phyloP scores from a whole-genome alignment of 306 rosid species.

The Gastrolobium villosum region DNA sequence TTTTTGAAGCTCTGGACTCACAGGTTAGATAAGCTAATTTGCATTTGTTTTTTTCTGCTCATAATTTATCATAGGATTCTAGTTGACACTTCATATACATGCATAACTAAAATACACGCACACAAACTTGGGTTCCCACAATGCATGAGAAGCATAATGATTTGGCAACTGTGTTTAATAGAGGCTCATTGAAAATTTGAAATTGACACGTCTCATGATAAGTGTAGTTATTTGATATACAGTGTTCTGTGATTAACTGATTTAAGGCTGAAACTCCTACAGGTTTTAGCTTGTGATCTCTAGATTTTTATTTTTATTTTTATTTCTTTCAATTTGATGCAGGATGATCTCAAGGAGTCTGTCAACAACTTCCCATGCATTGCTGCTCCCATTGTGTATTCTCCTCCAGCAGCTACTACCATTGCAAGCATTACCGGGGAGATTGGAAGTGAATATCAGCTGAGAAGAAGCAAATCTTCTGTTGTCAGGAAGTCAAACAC shows the following conservation, averaged over 20 bases:
- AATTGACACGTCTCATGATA: constrained; percentile 9
- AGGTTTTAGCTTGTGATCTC: constrained; percentile 7
- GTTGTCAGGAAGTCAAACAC: constrained; percentile 84
- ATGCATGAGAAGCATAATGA: constrained; percentile 7
- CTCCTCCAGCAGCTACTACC: constrained; percentile 70
- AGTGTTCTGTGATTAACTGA: constrained; percentile 8
- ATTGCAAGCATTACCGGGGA: constrained; percentile 66
- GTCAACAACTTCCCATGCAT: constrained; percentile 73
- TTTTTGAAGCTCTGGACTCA: constrained; percentile 74
- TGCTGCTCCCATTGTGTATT: constrained; percentile 73
- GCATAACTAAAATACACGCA: neutral
- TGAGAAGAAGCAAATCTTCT: constrained; percentile 86
- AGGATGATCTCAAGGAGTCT: constrained; percentile 66
- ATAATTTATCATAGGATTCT: neutral
- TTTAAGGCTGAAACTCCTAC: constrained; percentile 10
- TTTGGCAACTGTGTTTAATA: neutral
- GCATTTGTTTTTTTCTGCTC: constrained; percentile 6
- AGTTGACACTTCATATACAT: neutral
- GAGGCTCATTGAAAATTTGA: constrained; percentile 18
- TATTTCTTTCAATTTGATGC: constrained; percentile 46
- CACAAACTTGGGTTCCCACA: neutral
- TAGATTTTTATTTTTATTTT: neutral
- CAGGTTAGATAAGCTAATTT: constrained; percentile 67
- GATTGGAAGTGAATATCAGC: constrained; percentile 64
- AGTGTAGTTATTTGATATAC: neutral